Base-by-base conservation (phyloP, 371 early-diverging fungal genomes). In the Batkoa obscura region DNA sequence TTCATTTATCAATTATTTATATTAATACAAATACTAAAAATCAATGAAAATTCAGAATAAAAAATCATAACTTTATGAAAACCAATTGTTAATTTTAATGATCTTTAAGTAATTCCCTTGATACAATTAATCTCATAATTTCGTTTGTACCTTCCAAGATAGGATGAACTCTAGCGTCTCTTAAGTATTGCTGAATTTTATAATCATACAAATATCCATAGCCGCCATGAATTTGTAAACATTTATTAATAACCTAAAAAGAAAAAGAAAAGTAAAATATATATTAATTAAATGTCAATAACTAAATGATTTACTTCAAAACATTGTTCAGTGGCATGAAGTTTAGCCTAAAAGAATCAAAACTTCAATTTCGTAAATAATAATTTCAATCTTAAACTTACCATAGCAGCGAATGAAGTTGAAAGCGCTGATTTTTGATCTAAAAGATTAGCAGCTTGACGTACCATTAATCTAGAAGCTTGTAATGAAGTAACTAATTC, bases 141-240 rank as follows among this genome's bases (percentile, higher is more conserved):
- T 79, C 75, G 60, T 72, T 79, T 6, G 79, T 79, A 37, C 74
- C 78, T 58, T 74, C 79, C 13, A 79, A 65, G 36, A 79, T 79
- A 47, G 69, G 69, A 62, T 79, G 77, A 1, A 79, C 79, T 10
- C 79, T 62, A 15, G 70, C 43, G 50, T 79, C 79, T 3, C 79
- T 68, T 56, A 75, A 53, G 57, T 67, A 78, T 50, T 76, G 75
- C 51, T 77, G 75, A n/a, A 79, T 72, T 49, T 71, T 69, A 62
- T 76, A 75, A 50, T 75, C 77, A 62, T 77, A 72, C 57, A 79
- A 59, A 63, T 79, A 78, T 31, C 78, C 77, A 42, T 78, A 78
- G 23, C 77, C 77, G 37, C 78, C 75, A 54, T 75, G 78, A 49
- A 75, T 52, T 63, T 76, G 77, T 58, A 71, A 51, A 9, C 58